Evolutionary conservation across 208 protist species (phyloP).

Genomic region (Naegleria fowleri): DNA sequence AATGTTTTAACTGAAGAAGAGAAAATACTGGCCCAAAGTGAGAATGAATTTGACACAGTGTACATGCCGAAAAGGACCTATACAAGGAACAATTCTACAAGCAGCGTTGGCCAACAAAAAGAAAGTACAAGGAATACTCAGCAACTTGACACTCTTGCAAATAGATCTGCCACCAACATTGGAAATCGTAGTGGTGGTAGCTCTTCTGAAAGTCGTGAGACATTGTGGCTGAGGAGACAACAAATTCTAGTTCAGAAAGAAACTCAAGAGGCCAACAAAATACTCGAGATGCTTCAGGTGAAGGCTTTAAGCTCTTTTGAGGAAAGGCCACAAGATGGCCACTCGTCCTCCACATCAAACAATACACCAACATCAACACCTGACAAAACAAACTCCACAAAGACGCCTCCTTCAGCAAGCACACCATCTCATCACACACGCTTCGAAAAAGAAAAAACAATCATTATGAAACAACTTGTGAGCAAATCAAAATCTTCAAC

Average conservation of each 20-base stretch:
- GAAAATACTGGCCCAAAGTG: background rate
- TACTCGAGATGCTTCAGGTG: background rate
- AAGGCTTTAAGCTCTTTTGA: too few relatives aligned
- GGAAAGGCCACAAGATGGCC: background rate
- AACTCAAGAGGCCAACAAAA: background rate
- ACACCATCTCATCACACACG: background rate
- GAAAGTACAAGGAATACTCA: background rate
- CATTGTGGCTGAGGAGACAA: background rate
- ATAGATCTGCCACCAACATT: background rate
- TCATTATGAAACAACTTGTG: background rate
- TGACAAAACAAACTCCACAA: background rate
- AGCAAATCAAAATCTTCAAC: background rate
- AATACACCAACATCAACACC: background rate
- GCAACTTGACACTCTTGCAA: too few relatives aligned
- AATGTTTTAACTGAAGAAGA: background rate
- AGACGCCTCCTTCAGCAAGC: background rate
- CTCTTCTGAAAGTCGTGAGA: background rate
- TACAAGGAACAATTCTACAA: background rate
- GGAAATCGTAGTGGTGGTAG: too few relatives aligned
- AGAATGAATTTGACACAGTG: slow-evolving; percentile 10
- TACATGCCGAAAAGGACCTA: background rate
- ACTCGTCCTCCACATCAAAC: background rate
- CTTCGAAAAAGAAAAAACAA: background rate
- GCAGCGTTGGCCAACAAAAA: background rate
- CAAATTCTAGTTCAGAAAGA: background rate